These are phyloP conservation scores for Myxozyma monticola DNA, from an alignment of 805 yeast species.

Conservation along the genomic window DNA sequence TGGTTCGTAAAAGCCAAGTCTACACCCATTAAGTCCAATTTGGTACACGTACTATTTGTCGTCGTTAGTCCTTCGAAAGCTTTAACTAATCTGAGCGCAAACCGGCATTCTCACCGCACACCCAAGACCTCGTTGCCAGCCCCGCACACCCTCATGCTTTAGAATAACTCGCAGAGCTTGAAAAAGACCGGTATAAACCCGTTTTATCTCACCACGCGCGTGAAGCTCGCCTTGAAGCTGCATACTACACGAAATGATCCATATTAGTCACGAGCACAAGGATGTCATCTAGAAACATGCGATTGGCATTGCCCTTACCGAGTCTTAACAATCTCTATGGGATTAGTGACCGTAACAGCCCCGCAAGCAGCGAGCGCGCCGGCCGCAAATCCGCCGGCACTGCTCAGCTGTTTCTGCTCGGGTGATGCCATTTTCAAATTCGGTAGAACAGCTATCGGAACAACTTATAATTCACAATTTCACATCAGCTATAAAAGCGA, in stretches of 20 bases:
- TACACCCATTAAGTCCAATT: constrained; percentile 86
- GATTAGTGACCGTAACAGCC: constrained; percentile 95
- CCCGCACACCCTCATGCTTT: constrained; percentile 80
- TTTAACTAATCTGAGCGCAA: neutral
- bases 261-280: too few relatives aligned
- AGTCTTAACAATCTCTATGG: constrained; percentile 91
- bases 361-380: constrained; percentile 97
- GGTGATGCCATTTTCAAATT: too few relatives aligned
- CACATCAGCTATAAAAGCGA: too few relatives aligned
- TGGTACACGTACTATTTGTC: constrained; percentile 66
- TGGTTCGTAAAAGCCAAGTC: constrained; percentile 94
- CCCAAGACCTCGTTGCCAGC: constrained; percentile 83
- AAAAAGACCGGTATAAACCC: constrained; percentile 74
- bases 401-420: constrained; percentile 23
- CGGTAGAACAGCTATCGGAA: too few relatives aligned
- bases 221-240: constrained; percentile 92
- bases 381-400: constrained; percentile 65
- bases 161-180: constrained; percentile 77
- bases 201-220: constrained; percentile 48
- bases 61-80: too few relatives aligned
- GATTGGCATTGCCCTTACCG: constrained; percentile 28
- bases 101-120: constrained; percentile 55
- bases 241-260: constrained; percentile 53
- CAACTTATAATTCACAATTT: too few relatives aligned
- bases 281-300: neutral